Base-by-base conservation (phyloP, 1,139 yeast genomes). In the Meyerozyma smithsonii region DNA sequence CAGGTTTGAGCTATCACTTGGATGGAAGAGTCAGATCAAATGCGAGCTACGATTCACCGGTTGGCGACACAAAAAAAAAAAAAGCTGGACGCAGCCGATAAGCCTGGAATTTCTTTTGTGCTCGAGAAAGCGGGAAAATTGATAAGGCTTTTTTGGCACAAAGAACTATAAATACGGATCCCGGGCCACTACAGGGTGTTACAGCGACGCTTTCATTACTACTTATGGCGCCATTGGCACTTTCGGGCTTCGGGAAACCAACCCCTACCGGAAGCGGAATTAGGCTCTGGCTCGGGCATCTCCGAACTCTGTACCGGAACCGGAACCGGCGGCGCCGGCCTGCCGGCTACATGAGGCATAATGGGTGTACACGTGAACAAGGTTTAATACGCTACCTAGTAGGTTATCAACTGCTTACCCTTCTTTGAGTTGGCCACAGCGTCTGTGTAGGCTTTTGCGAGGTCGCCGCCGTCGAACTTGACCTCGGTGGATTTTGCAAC, bases 401-500 rank as follows among this genome's bases (percentile, higher is more conserved):
- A 67, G 3, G 58, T 58, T 36, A 71, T 59, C 47, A 70, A 56
- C 48, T 71, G 75, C 55, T 71, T 71, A 12, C 76, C 76, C 21
- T 52, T 46, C 47, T 65, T 63, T 28, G 75, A 66, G 40, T 72
- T 65, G 3, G 56, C 68, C 37, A 85, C 67, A 2, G 84, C 94
- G 4, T 66, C 58, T 43, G 65, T 63, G 56, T 78, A 77, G 21
- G 72, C 56, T 24, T 72, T 69, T 35, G 76, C 63, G 46, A 84
- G 65, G 42, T 74, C 78, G 8, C 71, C 55, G 20, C 62, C 59
- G n/a, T 59, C 61, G 62, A 79, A 71, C 19, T 53, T 51, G 38
- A 69, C 68, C 45, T 76, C 71, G 36, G 69, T 55, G 6, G 79
- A 75, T 5, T 84, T 79, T 2, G 86, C 77, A 50, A 83, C 95